These are phyloP conservation scores for Kazachstania kunashirensis DNA, from an alignment of 805 yeast genomes.

Conservation along the genomic window DNA sequence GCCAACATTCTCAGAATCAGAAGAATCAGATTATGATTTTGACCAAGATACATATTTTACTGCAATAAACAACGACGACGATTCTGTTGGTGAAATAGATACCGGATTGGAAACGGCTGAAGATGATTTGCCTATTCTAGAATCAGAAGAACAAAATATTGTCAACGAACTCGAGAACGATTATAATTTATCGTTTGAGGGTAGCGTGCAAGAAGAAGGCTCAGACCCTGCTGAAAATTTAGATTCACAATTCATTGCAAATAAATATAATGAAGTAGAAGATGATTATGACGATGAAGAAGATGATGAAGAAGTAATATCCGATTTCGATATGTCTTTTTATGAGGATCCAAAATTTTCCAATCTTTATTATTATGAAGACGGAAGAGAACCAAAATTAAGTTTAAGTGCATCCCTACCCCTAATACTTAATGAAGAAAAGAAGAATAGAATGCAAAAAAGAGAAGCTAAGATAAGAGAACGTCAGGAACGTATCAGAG, in stretches of 20 bases:
- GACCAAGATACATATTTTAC: constrained; percentile 27
- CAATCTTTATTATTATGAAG: constrained; percentile 25
- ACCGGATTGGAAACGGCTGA: constrained; percentile 28
- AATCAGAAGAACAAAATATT: constrained; percentile 27
- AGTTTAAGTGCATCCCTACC: constrained; percentile 28
- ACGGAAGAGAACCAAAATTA: constrained; percentile 26
- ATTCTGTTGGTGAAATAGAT: constrained; percentile 28
- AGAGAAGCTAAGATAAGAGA: constrained; percentile 25
- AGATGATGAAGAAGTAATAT: constrained; percentile 27
- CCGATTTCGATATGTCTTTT: constrained; percentile 33
- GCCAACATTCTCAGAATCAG: constrained; percentile 26
- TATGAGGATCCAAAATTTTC: constrained; percentile 35
- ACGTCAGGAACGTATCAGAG: constrained; percentile 22
- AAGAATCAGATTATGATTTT: constrained; percentile 29
- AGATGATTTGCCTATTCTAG: constrained; percentile 26
- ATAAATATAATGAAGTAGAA: constrained; percentile 17
- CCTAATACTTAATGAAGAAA: constrained; percentile 25
- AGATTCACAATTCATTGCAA: constrained; percentile 3
- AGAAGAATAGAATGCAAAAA: constrained; percentile 17
- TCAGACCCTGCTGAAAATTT: constrained; percentile 23
- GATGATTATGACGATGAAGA: constrained; percentile 27
- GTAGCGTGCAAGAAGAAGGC: constrained; percentile 27
- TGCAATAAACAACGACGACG: constrained; percentile 23
- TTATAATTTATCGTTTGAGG: constrained; percentile 27
- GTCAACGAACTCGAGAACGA: constrained; percentile 25